Evolutionary conservation across 495 filamentous ascomycete species (phyloP), one percentile per base, ranked within the genome.

Genomic region (Peziza echinospora): DNA sequence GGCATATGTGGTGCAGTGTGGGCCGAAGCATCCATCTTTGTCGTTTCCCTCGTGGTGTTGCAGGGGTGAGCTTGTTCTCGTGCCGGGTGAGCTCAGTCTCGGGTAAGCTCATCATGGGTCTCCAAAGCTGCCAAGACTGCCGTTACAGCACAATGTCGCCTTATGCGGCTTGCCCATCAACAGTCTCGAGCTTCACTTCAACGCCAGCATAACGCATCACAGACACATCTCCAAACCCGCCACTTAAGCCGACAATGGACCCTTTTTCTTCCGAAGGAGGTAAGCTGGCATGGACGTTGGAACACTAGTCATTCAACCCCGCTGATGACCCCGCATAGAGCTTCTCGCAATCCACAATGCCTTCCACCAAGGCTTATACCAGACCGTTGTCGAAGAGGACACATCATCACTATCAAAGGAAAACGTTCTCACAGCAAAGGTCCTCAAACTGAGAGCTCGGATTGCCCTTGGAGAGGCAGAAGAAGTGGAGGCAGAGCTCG

Each of bases 271-370:
- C 82, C 54, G 89, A 94, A 68, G 84, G 84, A 68, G 77, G 77
- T 79, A 63, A 28, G 16, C 40, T 11, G n/a, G 13, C 24, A 24
- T 13, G 17, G 1, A 11, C 44, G 26, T 44, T 40, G 11, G 44
- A 26, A 25, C 41, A 21, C 10, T 26, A 39, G 43, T 42, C 47
- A 48, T 44, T 56, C 43, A 48, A n/a, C n/a, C n/a, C n/a, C n/a
- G n/a, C n/a, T 47, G 19, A 50, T 10, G 25, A 47, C 49, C 16
- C 51, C 34, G 43, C 44, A n/a, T 58, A 80, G 89, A 97, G 67
- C 76, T 97, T 54, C 76, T 93, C 62, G 92, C 86, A 69, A 77
- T 94, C 61, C 82, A 89, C 73, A 92, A 80, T 66, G 73, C 82
- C 68, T 94, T 93, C 73, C 80, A 89, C 70, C 81, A 85, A 60